Base-by-base conservation (phyloP, 2,329 filamentous ascomycete species). In the Leptosphaerulina australis region DNA sequence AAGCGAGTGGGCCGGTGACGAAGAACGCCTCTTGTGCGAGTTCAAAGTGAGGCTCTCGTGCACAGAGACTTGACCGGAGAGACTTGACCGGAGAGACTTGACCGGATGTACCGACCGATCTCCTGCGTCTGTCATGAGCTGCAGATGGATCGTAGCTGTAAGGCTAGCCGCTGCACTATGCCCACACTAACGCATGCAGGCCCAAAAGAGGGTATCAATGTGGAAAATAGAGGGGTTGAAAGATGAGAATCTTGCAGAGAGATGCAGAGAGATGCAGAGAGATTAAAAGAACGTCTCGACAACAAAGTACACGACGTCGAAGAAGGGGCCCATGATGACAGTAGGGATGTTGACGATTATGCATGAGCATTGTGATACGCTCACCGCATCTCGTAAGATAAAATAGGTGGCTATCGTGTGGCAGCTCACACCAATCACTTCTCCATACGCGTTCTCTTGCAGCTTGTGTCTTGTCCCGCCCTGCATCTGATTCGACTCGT, bases 171-270 rank as follows among this genome's bases (percentile, higher is more conserved):
- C 55, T 55, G 54, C 54, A 56, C 45, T 58, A 53, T 30, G 55
- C 43, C 28, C 55, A 34, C 53, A 39, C 63, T 62, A 67, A 64
- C 64, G 60, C 60, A 62, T 52, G 64, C 62, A 58, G 54, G 59
- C 62, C 59, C 58, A 55, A 63, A 56, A 53, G 51, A 55, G 53
- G 56, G 50, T 50, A 40, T 37, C 25, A 29, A 24, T 17, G 28
- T 48, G 37, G n/a, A 41, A 50, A 31, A 41, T 22, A 22, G 30
- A 46, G 31, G 28, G 48, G 48, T 22, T 24, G 35, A n/a, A 46
- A 43, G 11, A n/a, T 2, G 10, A 15, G 6, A 33, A 39, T 8
- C 26, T 31, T 31, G 31, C 31, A 37, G 17, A 30, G 6, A n/a
- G n/a, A n/a, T n/a, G n/a, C n/a, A n/a, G n/a, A n/a, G n/a, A n/a